Base-by-base conservation (phyloP, 1,284 basidiomycete species). In the Heliocybe sulcata region DNA sequence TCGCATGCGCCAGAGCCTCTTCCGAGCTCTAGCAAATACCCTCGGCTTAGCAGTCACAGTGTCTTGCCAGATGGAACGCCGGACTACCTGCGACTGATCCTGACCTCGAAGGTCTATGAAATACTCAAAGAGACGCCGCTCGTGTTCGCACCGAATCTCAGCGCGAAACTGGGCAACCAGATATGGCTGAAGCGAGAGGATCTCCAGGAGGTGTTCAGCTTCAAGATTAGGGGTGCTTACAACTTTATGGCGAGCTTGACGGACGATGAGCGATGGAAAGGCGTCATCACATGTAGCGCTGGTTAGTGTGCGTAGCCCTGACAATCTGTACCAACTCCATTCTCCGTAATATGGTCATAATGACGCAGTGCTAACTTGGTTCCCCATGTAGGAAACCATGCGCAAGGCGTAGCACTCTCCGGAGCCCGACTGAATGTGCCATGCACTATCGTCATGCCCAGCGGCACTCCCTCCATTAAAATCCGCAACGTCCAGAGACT, bases 371-470 rank as follows among this genome's bases (percentile, higher is more conserved):
- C 27, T 55, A 45, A 55, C 48, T 2, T 52, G 45, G 29, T 51
- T 56, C 29, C 51, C 35, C 51, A 54, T 55, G 3, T 68, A 92
- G 96, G 97, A 20, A 99, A 99, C 67, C 97, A 99, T 70, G 97
- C 97, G 0, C 97, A 99, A 71, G 97, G 97, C 26, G 97, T 99
- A 38, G 97, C 97, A 1, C 80, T 99, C 54, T 94, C 96, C 9
- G 94, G 94, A 11, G 75, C 85, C 35, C 84, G 86, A 54, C 82
- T 99, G 31, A 83, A 81, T 48, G 91, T 99, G 58, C 93, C 95
- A 2, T 97, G 94, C 62, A 98, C 95, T 12, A 98, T 99, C 61
- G 93, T 99, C 60, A 99, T 99, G 97, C 97, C 97, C 0, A 77
- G 87, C 29, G 94, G 87, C 20, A 99, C 97, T 0, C 97, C 97